Percentiles rank a stretch among this genome's conserved stretches.
Evolutionary conservation across 768 basidiomycete genomes (phyloP).

Genomic region (Atractiella rhizophila): DNA sequence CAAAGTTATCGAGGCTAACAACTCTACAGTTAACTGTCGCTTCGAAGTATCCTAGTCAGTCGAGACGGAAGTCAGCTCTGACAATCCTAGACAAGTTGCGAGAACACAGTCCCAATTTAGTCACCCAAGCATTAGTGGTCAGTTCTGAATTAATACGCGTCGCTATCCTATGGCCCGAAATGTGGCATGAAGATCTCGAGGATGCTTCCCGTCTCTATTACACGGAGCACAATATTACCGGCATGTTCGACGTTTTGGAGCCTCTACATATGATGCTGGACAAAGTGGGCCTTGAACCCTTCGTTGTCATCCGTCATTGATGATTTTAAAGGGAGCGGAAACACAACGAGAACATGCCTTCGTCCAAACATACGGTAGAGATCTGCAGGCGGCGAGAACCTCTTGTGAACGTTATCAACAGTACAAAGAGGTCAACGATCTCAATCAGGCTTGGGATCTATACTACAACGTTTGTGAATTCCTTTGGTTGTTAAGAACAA

Average conservation of each 20-base stretch:
- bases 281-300: conserved; percentile 30
- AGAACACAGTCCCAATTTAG: conserved; percentile 65
- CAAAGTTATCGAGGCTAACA: too few species aligned
- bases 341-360: conserved; percentile 90
- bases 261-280: conserved; percentile 83
- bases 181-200: conserved; percentile 96
- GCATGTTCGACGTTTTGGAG: conserved; percentile 80
- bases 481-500: neutral
- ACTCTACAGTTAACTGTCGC: conserved; percentile 88
- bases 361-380: conserved; percentile 72
- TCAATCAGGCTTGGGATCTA: conserved; percentile 97
- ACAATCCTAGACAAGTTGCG: conserved; percentile 77
- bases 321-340: conserved; percentile 46
- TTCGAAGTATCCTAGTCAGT: conserved; percentile 67
- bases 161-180: conserved; percentile 93
- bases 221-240: conserved; percentile 86
- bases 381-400: conserved; percentile 73
- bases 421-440: conserved; percentile 61
- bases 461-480: conserved; percentile 55
- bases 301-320: neutral
- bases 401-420: conserved; percentile 63
- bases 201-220: conserved; percentile 91
- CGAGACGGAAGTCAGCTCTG: conserved; percentile 56
- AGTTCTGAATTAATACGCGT: conserved; percentile 87
- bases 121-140: conserved; percentile 59